Percentiles rank a stretch among this genome's conserved stretches.
phyloP scores from a whole-genome alignment of 495 filamentous ascomycete genomes.

The Penicillium egyptiacum region DNA sequence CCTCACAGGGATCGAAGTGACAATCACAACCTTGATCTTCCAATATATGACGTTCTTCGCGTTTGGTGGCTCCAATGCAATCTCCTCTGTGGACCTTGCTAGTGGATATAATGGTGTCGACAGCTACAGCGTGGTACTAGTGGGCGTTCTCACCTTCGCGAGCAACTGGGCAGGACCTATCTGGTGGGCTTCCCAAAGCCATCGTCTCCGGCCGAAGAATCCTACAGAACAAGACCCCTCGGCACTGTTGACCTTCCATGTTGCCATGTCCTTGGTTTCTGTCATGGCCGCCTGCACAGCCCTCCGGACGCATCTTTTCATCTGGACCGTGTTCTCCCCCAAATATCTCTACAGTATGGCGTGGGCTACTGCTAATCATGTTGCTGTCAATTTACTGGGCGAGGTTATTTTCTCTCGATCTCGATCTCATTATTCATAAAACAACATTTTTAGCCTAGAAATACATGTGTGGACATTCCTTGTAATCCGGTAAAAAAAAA shows the following conservation, averaged over 20 bases:
- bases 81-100: slow-evolving; percentile 82
- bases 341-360: slow-evolving; percentile 92
- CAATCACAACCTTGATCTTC: slow-evolving; percentile 62
- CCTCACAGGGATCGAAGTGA: slow-evolving; percentile 56
- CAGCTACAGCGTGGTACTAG: slow-evolving; percentile 63
- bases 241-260: slow-evolving; percentile 64
- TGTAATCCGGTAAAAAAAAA: slow-evolving; percentile 10
- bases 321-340: slow-evolving; percentile 98
- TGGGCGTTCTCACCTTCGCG: slow-evolving; percentile 78
- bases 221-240: slow-evolving; percentile 45
- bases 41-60: slow-evolving; percentile 84
- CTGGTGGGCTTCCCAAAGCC: slow-evolving; percentile 72
- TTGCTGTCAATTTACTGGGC: slow-evolving; percentile 57
- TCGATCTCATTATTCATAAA: slow-evolving; percentile 7
- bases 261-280: slow-evolving; percentile 56
- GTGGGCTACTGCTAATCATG: slow-evolving; percentile 82
- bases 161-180: slow-evolving; percentile 91
- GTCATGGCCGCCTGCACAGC: slow-evolving; percentile 89
- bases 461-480: background rate
- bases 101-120: slow-evolving; percentile 81
- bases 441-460: background rate
- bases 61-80: slow-evolving; percentile 87
- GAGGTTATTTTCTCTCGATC: slow-evolving; percentile 57
- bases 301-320: slow-evolving; percentile 87
- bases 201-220: slow-evolving; percentile 50